Conservation (phyloP, 371 early-diverging fungal species). For the Mortierella sp. region DNA sequence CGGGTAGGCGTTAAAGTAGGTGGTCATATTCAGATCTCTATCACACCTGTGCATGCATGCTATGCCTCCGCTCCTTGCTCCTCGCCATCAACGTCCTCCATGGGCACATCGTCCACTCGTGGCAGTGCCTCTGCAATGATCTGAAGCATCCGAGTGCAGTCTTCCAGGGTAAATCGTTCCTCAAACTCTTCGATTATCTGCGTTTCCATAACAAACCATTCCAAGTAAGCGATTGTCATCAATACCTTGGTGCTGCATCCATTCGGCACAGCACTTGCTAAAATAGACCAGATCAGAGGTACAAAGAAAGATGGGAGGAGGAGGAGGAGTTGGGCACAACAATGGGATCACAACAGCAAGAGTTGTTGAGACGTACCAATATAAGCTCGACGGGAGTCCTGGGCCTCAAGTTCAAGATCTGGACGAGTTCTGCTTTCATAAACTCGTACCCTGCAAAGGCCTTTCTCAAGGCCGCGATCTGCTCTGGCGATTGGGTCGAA, state of each 20-base stretch:
- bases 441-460: constrained; percentile 27
- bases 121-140: constrained; percentile 23
- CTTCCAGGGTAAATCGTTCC: constrained; percentile 28
- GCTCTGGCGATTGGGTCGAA: constrained; percentile 39
- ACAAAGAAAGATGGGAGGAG: background rate
- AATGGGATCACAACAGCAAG: background rate
- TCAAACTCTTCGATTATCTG: constrained; percentile 52
- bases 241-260: too few relatives aligned
- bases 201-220: background rate
- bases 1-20: too few relatives aligned
- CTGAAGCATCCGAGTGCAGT: constrained; percentile 29
- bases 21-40: background rate
- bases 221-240: background rate
- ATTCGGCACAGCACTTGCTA: too few relatives aligned
- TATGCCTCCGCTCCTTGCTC: constrained; percentile 13
- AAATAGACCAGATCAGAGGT: too few relatives aligned
- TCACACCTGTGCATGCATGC: background rate
- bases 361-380: constrained; percentile 20
- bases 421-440: constrained; percentile 49
- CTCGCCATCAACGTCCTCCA: constrained; percentile 19
- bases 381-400: constrained; percentile 39
- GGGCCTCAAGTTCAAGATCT: constrained; percentile 52
- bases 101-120: constrained; percentile 34
- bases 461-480: constrained; percentile 30
- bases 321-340: background rate